These are phyloP conservation scores for Fusarium odoratissimum DNA, from an alignment of 2,329 filamentous ascomycete genomes.

Conservation along the genomic window DNA sequence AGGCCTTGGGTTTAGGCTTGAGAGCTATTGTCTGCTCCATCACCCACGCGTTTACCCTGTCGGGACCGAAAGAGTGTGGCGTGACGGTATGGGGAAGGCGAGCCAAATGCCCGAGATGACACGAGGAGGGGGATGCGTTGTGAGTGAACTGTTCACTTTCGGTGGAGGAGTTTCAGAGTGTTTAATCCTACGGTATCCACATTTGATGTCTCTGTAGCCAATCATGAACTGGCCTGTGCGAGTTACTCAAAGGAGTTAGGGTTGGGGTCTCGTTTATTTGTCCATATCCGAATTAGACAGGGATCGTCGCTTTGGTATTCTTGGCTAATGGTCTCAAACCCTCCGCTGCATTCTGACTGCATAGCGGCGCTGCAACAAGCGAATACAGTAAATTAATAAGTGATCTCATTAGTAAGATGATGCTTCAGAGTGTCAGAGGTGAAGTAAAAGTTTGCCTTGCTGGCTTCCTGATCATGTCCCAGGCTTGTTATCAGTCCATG, in stretches of 20 bases:
- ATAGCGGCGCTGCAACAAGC: not conserved
- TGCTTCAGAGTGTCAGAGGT: fast-evolving
- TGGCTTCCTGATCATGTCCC: not conserved
- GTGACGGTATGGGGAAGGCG: not conserved
- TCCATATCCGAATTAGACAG: not conserved
- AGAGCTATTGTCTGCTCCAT: not conserved
- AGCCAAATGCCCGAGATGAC: not conserved
- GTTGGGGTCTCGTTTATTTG: not conserved
- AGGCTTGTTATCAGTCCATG: not conserved
- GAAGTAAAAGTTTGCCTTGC: not conserved
- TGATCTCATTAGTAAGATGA: fast-evolving
- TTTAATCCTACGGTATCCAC: not conserved
- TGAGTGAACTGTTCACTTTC: constrained; percentile 1
- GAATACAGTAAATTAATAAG: not conserved
- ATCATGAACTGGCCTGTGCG: constrained; percentile 16
- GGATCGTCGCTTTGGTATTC: not conserved
- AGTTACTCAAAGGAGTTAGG: constrained; percentile 25
- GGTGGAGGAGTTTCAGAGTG: not conserved
- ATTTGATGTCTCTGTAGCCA: not conserved
- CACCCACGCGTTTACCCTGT: not conserved
- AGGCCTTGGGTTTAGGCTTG: not conserved
- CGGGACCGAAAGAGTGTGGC: not conserved
- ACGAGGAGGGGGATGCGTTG: not conserved
- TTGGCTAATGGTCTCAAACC: not conserved
- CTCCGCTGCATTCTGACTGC: not conserved